phyloP scores from a whole-genome alignment of 2,329 filamentous ascomycete genomes.

The Lachnellula arida region DNA sequence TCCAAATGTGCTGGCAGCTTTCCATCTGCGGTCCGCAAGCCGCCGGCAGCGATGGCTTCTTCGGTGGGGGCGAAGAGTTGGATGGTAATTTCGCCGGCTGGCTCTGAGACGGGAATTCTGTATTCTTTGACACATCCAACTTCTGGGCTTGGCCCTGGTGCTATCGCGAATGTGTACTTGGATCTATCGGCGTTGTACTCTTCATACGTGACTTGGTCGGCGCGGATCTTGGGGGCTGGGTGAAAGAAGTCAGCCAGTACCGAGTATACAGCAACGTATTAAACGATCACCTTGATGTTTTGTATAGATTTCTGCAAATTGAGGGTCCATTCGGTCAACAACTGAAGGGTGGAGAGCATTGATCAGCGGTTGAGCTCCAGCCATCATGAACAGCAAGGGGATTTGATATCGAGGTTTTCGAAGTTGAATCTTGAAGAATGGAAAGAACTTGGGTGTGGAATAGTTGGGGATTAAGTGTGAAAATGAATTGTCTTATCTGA shows the following conservation, averaged over 20 bases:
- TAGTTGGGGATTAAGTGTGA: too few species aligned
- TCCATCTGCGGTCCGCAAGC: slow-evolving; percentile 7
- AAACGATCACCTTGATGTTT: slow-evolving; percentile 19
- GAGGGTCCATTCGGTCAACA: slow-evolving; percentile 17
- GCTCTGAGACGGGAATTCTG: slow-evolving; percentile 13
- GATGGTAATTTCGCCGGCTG: slow-evolving; percentile 16
- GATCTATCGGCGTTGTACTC: slow-evolving; percentile 21
- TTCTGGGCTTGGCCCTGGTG: slow-evolving; percentile 13
- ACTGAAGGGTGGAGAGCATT: slow-evolving; percentile 19
- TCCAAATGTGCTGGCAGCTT: slow-evolving; percentile 20
- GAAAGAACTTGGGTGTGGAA: too few species aligned
- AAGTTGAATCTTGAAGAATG: not conserved
- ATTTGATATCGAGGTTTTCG: not conserved
- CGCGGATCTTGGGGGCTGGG: slow-evolving; percentile 17
- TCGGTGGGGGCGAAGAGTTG: slow-evolving; percentile 17
- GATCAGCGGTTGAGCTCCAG: slow-evolving; percentile 17
- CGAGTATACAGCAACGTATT: not conserved
- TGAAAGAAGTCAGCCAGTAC: not conserved
- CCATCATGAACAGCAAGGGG: slow-evolving; percentile 2
- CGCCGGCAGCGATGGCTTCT: slow-evolving; percentile 11
- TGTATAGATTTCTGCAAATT: slow-evolving; percentile 21
- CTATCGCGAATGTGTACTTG: slow-evolving; percentile 20
- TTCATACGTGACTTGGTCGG: slow-evolving; percentile 22
- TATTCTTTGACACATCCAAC: slow-evolving; percentile 12
- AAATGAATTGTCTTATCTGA: too few species aligned